Base-by-base conservation (phyloP, 495 filamentous ascomycete species). In the Clohesyomyces aquaticus region DNA sequence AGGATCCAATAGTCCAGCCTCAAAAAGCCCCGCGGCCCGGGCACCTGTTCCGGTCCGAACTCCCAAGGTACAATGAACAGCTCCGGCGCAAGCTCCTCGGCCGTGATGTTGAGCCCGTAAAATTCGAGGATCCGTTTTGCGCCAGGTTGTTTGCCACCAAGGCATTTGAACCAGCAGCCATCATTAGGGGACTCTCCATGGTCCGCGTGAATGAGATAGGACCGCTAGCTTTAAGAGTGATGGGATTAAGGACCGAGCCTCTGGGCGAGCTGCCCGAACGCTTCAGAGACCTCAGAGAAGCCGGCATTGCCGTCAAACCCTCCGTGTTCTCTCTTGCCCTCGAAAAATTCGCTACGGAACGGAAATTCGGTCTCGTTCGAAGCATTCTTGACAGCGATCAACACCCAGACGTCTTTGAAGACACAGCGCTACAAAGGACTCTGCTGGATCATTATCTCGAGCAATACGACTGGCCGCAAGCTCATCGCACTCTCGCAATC, bases 371-470 rank as follows among this genome's bases (percentile, higher is more conserved):
- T n/a, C 14, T 70, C 23, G 63, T 70, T 18, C 67, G 54, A 4
- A 54, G 59, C 14, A 68, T 95, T 1, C 69, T 93, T 1, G 67
- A 79, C 22, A 87, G 83, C 52, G 90, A 93, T 67, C 84, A 91
- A 46, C 89, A 94, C 72, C 88, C 88, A 0, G 88, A 91, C 61
- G 78, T 82, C 3, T 83, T 89, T 23, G 89, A 91, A 55, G 85
- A 96, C 72, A 48, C 49, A 0, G 42, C 76, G 0, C 66, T 85
- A 1, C 89, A 90, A 68, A 81, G 86, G 65, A 73, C 72, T 4
- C 73, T 89, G 8, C 74, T 89, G 9, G 49, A 75, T 1, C 76
- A 75, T 14, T 83, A 83, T 66, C 77, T 85, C 26, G 69, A 77
- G 35, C 61, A 70, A 29, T 72, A 74, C 25, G 82, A 88, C 48